Evolutionary conservation across 768 basidiomycete species (phyloP), one percentile per base, ranked within the genome.

Genomic region (Tricholoma hemisulphureum): DNA sequence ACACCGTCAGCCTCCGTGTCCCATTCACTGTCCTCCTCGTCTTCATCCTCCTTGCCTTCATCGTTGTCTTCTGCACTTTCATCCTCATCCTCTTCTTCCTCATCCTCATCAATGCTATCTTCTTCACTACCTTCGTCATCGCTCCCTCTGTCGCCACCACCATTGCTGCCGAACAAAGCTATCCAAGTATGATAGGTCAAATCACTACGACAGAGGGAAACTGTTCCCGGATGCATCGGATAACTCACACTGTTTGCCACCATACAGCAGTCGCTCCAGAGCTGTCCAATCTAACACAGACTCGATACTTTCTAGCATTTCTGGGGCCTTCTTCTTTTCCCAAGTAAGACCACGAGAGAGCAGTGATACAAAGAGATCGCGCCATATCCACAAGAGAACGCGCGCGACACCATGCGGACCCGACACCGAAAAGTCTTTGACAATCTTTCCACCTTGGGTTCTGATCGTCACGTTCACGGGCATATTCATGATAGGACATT

Each of bases 381-480:
- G 78, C 87, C 87, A 88, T 53, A 88, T 80, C 84, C 85, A 88
- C 16, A 86, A 68, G 6, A 83, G 58, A 37, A 80, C 73, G 13
- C 69, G 71, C 24, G 79, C 74, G 18, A 86, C 71, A 21, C 74
- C 73, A 28, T 77, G 75, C 1, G 78, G 79, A 3, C 85, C 85
- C 3, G 68, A 67, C 20, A 86, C 65, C 20, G 68, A 65, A 55
- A 86, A 85, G 0, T 74, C 71, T 61, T 81, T 85, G 62, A 86
- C 65, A 21, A 73, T 39, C 32, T 75, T 78, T 13, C 80, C 79
- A 14, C 60, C 57, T 10, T 70, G 73, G 51, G 74, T 77, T 49
- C 69, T 80, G 56, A 88, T 77, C 9, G 65, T 63, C 53, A 84
- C 63, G 14, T 78, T 72, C 16, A 86, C 67, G 16, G 77, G 77